Conservation (phyloP, 1,284 basidiomycete genomes). For the Microbotryum saponariae region DNA sequence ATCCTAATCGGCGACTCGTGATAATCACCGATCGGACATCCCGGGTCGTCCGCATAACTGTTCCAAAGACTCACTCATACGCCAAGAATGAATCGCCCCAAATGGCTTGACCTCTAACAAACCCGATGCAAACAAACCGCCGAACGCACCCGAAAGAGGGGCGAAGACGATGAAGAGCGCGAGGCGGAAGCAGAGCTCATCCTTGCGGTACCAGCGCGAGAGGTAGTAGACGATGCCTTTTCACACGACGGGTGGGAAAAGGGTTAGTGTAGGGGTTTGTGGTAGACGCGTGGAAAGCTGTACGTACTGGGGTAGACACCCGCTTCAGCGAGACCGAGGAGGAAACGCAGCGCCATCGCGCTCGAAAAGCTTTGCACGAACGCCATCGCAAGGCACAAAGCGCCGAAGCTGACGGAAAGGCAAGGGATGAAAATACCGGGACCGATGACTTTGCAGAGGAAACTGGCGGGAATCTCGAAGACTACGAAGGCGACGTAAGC, state of each 20-base stretch:
- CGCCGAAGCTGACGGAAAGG: constrained; percentile 30
- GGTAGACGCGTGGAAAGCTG: background rate
- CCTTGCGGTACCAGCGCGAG: constrained; percentile 39
- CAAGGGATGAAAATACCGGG: constrained; percentile 41
- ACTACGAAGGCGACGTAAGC: constrained; percentile 52
- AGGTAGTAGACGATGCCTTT: constrained; percentile 37
- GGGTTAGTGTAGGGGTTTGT: too few relatives aligned
- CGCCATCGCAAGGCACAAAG: constrained; percentile 29
- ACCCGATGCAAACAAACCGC: constrained; percentile 34
- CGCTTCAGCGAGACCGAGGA: constrained; percentile 38
- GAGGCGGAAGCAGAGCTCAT: constrained; percentile 40
- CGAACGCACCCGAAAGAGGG: constrained; percentile 34
- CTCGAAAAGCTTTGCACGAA: constrained; percentile 31
- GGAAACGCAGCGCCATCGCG: constrained; percentile 37
- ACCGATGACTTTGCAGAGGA: constrained; percentile 51
- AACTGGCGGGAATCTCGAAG: constrained; percentile 54
- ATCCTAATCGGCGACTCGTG: too few relatives aligned
- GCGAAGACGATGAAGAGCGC: constrained; percentile 29
- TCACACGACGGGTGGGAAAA: too few relatives aligned
- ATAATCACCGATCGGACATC: too few relatives aligned
- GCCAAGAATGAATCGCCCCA: constrained; percentile 28
- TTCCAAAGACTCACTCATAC: constrained; percentile 1
- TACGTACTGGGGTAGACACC: background rate
- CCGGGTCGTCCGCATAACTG: too few relatives aligned
- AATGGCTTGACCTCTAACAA: constrained; percentile 25